A percentile compares a stretch with the other conserved stretches of the same genome.
phyloP scores from a whole-genome alignment of 441 rosid species.

The Gossypium davidsonii region DNA sequence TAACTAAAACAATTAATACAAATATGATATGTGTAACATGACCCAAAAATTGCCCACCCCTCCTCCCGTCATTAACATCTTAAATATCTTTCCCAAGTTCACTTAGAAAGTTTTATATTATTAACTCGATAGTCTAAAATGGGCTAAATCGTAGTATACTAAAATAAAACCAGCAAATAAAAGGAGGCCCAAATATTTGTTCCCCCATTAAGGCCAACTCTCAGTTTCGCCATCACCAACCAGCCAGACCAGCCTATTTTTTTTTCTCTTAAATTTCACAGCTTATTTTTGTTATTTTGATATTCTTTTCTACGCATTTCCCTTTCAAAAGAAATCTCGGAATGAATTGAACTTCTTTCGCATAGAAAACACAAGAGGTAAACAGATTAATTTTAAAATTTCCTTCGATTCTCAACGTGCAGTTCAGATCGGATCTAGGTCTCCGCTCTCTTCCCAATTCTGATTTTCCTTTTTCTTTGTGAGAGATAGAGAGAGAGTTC shows the following conservation, averaged over 20 bases:
- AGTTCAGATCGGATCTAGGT: constrained; percentile 11
- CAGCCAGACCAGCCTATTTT: not conserved
- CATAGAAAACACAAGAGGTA: not conserved
- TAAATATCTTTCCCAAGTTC: not conserved
- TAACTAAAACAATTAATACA: too few species aligned
- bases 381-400: not conserved
- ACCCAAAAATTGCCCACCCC: not conserved
- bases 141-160: not conserved
- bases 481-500: constrained; percentile 4
- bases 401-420: not conserved
- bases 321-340: not conserved
- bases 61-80: not conserved
- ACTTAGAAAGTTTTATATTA: not conserved
- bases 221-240: not conserved
- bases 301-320: not conserved
- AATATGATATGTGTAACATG: not conserved
- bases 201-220: not conserved
- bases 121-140: not conserved
- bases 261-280: not conserved
- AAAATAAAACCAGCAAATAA: not conserved
- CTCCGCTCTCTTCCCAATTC: not conserved
- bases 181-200: not conserved
- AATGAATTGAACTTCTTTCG: not conserved
- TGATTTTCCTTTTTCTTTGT: not conserved
- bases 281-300: not conserved